Evolutionary conservation across 2,329 filamentous ascomycete genomes (phyloP), one percentile per base, ranked within the genome.

Genomic region (Fusarium scirpi): DNA sequence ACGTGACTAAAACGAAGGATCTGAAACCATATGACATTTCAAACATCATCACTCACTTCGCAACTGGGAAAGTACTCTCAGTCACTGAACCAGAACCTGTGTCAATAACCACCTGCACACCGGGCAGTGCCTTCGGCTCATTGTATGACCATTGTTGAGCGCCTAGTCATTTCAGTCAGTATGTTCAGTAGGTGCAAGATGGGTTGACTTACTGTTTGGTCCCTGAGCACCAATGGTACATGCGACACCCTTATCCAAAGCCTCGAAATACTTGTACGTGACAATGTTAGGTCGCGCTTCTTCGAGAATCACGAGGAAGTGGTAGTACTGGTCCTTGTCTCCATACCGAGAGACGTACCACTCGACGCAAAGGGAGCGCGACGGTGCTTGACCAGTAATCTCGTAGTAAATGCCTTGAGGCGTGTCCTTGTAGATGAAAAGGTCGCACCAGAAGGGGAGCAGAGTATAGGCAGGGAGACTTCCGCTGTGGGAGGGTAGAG

Each of bases 91-190:
- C 48, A 29, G 57, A 59, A 8, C 48, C 38, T 1, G 56, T 59
- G 8, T 59, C 48, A 22, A 59, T 54, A 13, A 48, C 15, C 5
- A 59, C 40, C 34, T 59, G 48, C 9, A 54, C 48, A 29, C 40
- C 56, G 2, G 56, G 56, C 8, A 59, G n/a, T 2, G 48, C 56
- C 56, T 59, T 59, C 5, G 56, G 29, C 18, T 59, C 22, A 11
- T 59, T 59, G 29, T 54, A 38, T 6, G 56, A 59, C 56, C 56
- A 59, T 8, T 59, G 56, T 9, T 59, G 56, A 20, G 49, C 29
- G 20, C 40, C 56, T 59, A 16, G 2, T 38, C 3, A 8, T 48
- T n/a, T 2, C 8, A 15, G 24, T 34, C 13, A 56, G 29, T 32
- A 27, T 16, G 10, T 38, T 6, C 5, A 2, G 11, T 11, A 8